Percentiles rank a stretch among this genome's conserved stretches.
Evolutionary conservation across 352 stramenopile genomes (phyloP).

Genomic region (Detonula confervacea): DNA sequence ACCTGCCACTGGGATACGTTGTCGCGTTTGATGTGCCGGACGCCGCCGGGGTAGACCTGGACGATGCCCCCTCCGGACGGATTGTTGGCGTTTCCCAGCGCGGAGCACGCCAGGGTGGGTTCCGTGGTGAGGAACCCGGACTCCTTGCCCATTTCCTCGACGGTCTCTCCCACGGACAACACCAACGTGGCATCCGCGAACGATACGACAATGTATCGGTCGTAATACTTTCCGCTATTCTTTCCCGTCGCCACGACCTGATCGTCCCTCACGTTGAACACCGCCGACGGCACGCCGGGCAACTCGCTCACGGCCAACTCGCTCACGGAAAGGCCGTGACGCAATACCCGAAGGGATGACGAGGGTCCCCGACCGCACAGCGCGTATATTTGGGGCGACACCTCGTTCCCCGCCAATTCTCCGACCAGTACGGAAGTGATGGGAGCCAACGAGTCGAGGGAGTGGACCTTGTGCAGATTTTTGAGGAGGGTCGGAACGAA

Average conservation of each 20-base stretch:
- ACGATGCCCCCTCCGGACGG: conserved; percentile 90
- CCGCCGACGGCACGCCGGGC: conserved; percentile 92
- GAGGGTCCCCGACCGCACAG: conserved; percentile 92
- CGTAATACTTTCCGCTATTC: conserved; percentile 59
- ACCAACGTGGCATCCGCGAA: conserved; percentile 99
- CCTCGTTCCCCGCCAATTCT: conserved; percentile 90
- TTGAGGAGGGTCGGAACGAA: conserved; percentile 82
- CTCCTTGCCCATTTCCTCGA: conserved; percentile 93
- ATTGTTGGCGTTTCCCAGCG: conserved; percentile 95
- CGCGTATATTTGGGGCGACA: conserved; percentile 96
- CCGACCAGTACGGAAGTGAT: conserved; percentile 95
- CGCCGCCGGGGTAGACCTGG: conserved; percentile 94
- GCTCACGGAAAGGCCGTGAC: conserved; percentile 95
- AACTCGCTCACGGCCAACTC: conserved; percentile 96
- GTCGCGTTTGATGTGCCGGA: conserved; percentile 94
- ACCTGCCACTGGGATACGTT: conserved; percentile 96
- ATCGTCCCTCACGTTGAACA: conserved; percentile 93
- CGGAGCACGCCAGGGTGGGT: conserved; percentile 93
- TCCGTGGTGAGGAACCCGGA: conserved; percentile 94
- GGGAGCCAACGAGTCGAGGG: conserved; percentile 91
- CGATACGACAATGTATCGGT: conserved; percentile 98
- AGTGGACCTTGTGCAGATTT: conserved; percentile 84
- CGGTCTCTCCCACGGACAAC: conserved; percentile 94
- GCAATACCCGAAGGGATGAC: conserved; percentile 93
- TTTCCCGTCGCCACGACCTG: conserved; percentile 33